Percentiles rank a stretch among this genome's conserved stretches.
phyloP scores from a whole-genome alignment of 2,329 filamentous ascomycete genomes.

The Gnomoniopsis sp. region DNA sequence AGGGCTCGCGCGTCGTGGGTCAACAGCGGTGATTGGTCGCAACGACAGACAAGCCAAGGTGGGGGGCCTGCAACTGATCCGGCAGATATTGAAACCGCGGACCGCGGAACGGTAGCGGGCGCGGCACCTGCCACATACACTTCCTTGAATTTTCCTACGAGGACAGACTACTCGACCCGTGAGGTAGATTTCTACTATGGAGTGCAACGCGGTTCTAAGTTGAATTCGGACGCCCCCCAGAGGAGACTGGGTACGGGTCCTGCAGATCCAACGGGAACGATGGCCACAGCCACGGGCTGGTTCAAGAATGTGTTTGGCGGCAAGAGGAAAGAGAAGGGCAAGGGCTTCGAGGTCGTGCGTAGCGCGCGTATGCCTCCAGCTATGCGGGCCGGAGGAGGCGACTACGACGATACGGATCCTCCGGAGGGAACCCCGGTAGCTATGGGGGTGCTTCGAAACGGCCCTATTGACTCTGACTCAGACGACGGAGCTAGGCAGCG shows the following conservation, averaged over 20 bases:
- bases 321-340: conserved; percentile 90
- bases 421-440: conserved; percentile 64
- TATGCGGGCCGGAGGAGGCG: conserved; percentile 55
- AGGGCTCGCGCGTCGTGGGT: conserved; percentile 33
- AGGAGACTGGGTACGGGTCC: conserved; percentile 89
- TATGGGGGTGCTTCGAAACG: conserved; percentile 56
- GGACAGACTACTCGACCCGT: conserved; percentile 85
- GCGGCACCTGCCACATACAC: conserved; percentile 34
- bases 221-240: conserved; percentile 77
- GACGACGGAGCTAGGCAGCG: conserved; percentile 46
- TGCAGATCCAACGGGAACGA: conserved; percentile 87
- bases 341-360: conserved; percentile 94
- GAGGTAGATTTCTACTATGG: conserved; percentile 98
- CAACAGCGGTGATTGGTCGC: conserved; percentile 33
- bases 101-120: conserved; percentile 41
- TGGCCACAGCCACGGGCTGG: conserved; percentile 87
- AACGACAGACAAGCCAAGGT: conserved; percentile 36
- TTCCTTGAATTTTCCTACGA: conserved; percentile 47
- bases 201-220: conserved; percentile 73
- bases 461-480: conserved; percentile 60
- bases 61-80: conserved; percentile 33
- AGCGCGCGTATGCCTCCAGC: conserved; percentile 82
- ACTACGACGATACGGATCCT: conserved; percentile 63
- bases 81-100: conserved; percentile 34
- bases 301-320: conserved; percentile 74